Base-by-base conservation (phyloP, 148 eudicot species). In the Cornus controversa region DNA sequence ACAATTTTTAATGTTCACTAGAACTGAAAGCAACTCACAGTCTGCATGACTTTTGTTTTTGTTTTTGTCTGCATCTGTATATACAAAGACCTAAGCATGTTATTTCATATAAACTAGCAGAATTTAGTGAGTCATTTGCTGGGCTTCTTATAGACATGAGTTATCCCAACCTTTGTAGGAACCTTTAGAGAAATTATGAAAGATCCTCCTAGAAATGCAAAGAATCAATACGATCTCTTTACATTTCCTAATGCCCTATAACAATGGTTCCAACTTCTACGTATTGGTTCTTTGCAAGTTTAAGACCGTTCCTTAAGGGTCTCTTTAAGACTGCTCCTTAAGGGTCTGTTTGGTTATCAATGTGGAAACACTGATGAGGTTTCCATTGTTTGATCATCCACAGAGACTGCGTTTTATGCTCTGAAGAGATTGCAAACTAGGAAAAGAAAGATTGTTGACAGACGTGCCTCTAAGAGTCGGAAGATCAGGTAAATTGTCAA, bases 381-480 rank as follows among this genome's bases (percentile, higher is more conserved):
- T 37, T 29, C 69, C n/a, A 20, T 42, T 42, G n/a, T 63, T 42
- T 75, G 71, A 14, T 20, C 64, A 54, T 74, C 72, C 26, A 73
- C 96, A 94, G 97, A 90, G 79, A 65, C 88, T 8, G 91, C 91
- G 23, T 93, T 89, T 75, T 92, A 94, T 84, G 89, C 93, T 65
- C 71, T 89, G 69, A 94, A 91, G 79, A 90, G 87, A 76, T 63
- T 87, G 70, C 97, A 94, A 80, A 85, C 97, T 24, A 92, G 90
- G 90, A 94, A 93, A 79, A 83, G 98, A 71, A 94, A 94, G 78
- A 79, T 87, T 64, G 97, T 92, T 10, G 97, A 93, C 80, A 88
- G 96, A 18, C 91, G 97, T 81, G 97, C 98, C 71, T 94, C 98
- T 71, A 94, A 94, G 83, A 91, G 94, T 84, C 96, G 98, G 50